phyloP scores from a whole-genome alignment of 257 asterid genomes.

The Ilex aquifolium region DNA sequence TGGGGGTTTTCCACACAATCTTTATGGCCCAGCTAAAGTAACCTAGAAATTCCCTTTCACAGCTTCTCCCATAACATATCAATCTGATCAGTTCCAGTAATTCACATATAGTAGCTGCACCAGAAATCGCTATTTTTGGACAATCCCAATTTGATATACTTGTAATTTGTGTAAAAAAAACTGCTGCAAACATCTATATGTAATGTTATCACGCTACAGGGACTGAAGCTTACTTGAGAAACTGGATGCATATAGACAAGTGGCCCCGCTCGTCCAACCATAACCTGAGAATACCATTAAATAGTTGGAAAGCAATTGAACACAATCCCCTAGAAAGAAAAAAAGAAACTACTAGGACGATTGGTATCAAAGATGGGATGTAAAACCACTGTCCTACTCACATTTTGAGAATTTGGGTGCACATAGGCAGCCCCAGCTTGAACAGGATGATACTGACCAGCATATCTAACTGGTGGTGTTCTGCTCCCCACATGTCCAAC shows the following conservation, averaged over 20 bases:
- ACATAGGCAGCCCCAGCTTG: slow-evolving; percentile 43
- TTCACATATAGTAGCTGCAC: too few relatives aligned
- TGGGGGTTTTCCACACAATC: too few relatives aligned
- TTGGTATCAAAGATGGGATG: neutral
- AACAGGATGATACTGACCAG: slow-evolving; percentile 51
- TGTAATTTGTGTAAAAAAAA: too few relatives aligned
- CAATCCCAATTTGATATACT: too few relatives aligned
- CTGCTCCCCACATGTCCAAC: slow-evolving; percentile 52
- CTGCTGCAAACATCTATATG: too few relatives aligned
- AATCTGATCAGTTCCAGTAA: too few relatives aligned
- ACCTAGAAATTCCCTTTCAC: too few relatives aligned
- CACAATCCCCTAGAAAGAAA: slow-evolving; percentile 2
- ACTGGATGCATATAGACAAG: slow-evolving; percentile 64
- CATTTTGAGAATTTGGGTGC: slow-evolving; percentile 66
- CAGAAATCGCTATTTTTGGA: too few relatives aligned
- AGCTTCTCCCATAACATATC: too few relatives aligned
- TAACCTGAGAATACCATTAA: slow-evolving; percentile 40
- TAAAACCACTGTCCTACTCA: slow-evolving; percentile 15
- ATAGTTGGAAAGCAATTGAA: neutral
- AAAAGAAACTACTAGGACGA: neutral
- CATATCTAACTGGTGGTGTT: slow-evolving; percentile 50
- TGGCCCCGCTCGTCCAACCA: slow-evolving; percentile 58
- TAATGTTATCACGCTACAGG: neutral
- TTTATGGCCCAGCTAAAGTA: too few relatives aligned
- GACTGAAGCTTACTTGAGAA: slow-evolving; percentile 48